Percentiles rank a stretch among this genome's conserved stretches.
These are phyloP conservation scores for Aspergillus aculeatinus DNA, from an alignment of 2,329 filamentous ascomycete species.

Conservation along the genomic window DNA sequence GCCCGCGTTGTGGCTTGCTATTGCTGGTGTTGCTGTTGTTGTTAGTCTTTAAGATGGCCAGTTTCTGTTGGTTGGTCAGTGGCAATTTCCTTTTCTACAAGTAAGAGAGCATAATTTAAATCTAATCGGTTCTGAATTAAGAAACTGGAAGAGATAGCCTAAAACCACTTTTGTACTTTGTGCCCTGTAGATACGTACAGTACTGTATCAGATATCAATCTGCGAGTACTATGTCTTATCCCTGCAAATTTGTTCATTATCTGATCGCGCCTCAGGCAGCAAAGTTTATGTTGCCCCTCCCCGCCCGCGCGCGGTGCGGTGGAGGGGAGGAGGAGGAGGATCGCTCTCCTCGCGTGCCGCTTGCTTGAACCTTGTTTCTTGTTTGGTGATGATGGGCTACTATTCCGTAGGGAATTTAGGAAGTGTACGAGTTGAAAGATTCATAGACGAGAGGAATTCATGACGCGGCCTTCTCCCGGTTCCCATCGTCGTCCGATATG, in stretches of 20 bases:
- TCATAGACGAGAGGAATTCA: not conserved
- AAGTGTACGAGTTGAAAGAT: no score
- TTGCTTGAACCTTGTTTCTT: not conserved
- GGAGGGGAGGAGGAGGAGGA: not conserved
- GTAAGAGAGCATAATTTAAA: no score
- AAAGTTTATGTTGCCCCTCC: not conserved
- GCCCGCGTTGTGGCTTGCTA: not conserved
- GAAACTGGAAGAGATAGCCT: not conserved
- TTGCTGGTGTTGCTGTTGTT: no score
- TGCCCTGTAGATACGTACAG: no score
- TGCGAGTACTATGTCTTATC: not conserved
- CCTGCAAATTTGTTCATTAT: slow-evolving; percentile 1
- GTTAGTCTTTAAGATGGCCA: no score
- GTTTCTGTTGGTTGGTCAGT: no score
- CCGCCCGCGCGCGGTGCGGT: not conserved
- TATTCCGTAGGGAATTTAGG: no score
- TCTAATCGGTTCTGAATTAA: not conserved
- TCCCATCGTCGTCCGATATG: no score
- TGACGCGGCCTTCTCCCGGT: not conserved
- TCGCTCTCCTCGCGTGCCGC: not conserved
- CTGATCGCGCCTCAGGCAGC: slow-evolving; percentile 8
- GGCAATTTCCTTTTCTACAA: no score
- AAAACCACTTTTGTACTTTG: no score
- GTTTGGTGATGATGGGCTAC: not conserved
- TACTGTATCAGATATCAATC: not conserved